Evolutionary conservation across 1,284 basidiomycete genomes (phyloP).

Genomic region (Marasmius tenuissimus): DNA sequence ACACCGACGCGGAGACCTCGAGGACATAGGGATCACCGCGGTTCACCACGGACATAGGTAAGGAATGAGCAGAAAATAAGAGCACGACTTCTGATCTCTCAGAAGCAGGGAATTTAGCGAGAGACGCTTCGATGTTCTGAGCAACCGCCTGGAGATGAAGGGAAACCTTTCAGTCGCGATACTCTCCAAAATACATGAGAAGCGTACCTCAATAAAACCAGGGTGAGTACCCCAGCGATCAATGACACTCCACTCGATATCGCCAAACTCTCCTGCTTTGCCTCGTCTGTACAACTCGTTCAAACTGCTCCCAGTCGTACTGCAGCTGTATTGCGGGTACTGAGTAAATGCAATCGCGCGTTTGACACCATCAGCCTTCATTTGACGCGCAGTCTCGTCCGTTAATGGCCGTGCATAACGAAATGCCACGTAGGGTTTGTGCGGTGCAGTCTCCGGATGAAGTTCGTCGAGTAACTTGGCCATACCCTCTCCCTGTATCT

Average conservation of each 20-base stretch:
- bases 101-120: constrained; percentile 79
- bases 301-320: constrained; percentile 94
- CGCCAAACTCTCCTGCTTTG: constrained; percentile 53
- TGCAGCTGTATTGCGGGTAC: constrained; percentile 99
- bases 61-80: constrained; percentile 96
- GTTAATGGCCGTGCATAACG: constrained; percentile 92
- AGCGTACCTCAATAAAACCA: constrained; percentile 86
- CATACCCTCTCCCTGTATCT: constrained; percentile 90
- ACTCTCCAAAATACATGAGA: background rate
- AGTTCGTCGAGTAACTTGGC: constrained; percentile 90
- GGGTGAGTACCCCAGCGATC: constrained; percentile 97
- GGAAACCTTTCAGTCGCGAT: background rate
- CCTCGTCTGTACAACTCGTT: constrained; percentile 86
- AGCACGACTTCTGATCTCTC: constrained; percentile 77
- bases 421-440: constrained; percentile 95
- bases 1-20: constrained; percentile 94
- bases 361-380: constrained; percentile 90
- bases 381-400: constrained; percentile 78
- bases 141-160: constrained; percentile 71
- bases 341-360: constrained; percentile 97
- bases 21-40: constrained; percentile 97
- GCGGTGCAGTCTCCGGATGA: constrained; percentile 89
- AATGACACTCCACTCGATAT: constrained; percentile 95
- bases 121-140: constrained; percentile 82
- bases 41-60: constrained; percentile 97